Evolutionary conservation across 1,284 basidiomycete genomes (phyloP).

Genomic region (Apiotrichum brassicae): DNA sequence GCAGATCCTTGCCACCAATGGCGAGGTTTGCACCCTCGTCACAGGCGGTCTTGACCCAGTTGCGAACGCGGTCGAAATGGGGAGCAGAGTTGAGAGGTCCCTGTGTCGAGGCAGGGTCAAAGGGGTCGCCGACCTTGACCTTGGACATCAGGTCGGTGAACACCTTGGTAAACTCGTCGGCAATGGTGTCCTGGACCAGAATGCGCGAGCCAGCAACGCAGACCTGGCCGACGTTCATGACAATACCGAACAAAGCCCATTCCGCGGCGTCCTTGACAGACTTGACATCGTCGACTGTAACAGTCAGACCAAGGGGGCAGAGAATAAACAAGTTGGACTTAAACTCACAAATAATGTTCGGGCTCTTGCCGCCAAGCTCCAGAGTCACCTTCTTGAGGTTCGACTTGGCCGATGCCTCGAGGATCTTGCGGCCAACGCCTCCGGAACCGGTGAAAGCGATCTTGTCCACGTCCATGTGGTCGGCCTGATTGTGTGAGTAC

Average conservation of each 20-base stretch:
- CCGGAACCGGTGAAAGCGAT: constrained; percentile 52
- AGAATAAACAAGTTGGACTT: no score
- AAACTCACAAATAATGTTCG: constrained; percentile 18
- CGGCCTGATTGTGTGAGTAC: constrained; percentile 10
- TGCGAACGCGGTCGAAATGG: constrained; percentile 83
- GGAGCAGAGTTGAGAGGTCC: constrained; percentile 76
- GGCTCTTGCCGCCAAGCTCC: constrained; percentile 49
- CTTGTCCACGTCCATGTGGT: constrained; percentile 73
- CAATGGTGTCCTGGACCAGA: constrained; percentile 71
- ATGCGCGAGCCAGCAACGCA: constrained; percentile 50
- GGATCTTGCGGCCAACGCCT: constrained; percentile 72
- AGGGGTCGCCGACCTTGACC: constrained; percentile 63
- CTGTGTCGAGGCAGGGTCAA: constrained; percentile 63
- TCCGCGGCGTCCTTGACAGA: constrained; percentile 16
- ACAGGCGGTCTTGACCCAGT: constrained; percentile 82
- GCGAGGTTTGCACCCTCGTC: constrained; percentile 73
- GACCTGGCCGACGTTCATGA: constrained; percentile 14
- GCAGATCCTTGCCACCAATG: constrained; percentile 60
- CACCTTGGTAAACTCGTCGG: constrained; percentile 68
- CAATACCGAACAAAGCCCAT: constrained; percentile 23
- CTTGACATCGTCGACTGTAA: constrained; percentile 19
- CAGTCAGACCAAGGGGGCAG: no score
- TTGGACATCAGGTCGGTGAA: constrained; percentile 60
- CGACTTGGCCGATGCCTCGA: constrained; percentile 69
- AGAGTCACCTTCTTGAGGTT: constrained; percentile 64